Base-by-base conservation (phyloP, 352 stramenopile species). In the Globisporangium megalacanthum region DNA sequence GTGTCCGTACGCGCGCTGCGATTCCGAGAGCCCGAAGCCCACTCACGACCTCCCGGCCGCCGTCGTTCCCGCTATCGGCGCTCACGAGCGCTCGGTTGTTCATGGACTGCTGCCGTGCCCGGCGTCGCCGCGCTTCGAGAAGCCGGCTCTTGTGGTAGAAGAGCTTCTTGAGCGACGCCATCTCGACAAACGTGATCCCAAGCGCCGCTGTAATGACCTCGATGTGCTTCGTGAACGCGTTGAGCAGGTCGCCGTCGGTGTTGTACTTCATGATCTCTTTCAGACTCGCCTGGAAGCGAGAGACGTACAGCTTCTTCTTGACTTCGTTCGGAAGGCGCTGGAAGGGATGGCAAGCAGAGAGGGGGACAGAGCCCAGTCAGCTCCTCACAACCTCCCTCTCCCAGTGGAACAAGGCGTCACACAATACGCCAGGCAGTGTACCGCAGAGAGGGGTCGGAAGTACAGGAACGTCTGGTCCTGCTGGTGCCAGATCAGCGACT, bases 231-330 rank as follows among this genome's bases (percentile, higher is more conserved):
- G 70, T 66, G 52, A 89, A 89, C 19, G 69, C 47, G 55, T 86
- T 89, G 47, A 89, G 63, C 33, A 77, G 71, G 49, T 89, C 79
- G 4, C 77, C 77, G 37, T 89, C 79, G 15, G 72, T 89, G 59
- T 86, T 84, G 69, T 84, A 86, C 62, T 86, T 88, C 60, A 86
- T 78, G n/a, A 89, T 89, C 17, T 85, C 66, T 46, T 88, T 88
- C 15, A 89, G 60, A 47, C 64, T 79, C n/a, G 69, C 58, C 50
- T 89, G 77, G 54, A 89, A 89, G 11, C 70, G 75, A 6, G 77
- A 79, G 17, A 77, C 64, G 57, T 86, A 83, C 0, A 89, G 55
- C 49, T 89, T 89, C 60, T 86, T 88, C 62, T 89, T 89, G 0
- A 89, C 71, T 57, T 89, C 79, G 29, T 89, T 85, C 6, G 79